Evolutionary conservation across 2,329 filamentous ascomycete species (phyloP).

Genomic region (Dactylonectria macrodidyma): DNA sequence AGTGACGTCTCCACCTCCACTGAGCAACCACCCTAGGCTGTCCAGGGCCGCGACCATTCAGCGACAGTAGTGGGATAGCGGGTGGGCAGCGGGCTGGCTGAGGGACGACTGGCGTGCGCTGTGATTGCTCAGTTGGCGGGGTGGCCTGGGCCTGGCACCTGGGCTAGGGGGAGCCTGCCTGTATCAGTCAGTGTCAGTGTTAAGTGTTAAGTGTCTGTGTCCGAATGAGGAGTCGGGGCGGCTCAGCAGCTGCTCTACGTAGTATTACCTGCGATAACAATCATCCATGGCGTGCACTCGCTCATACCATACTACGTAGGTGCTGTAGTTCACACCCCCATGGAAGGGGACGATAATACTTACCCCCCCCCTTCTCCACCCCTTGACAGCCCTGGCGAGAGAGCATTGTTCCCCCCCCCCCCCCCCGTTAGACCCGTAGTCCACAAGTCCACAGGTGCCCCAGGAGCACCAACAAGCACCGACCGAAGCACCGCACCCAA

Average conservation of each 20-base stretch:
- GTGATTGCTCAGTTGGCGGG: constrained; percentile 39
- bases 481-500: constrained; percentile 36
- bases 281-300: too few relatives aligned
- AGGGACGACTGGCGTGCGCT: constrained; percentile 41
- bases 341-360: too few relatives aligned
- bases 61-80: constrained; percentile 35
- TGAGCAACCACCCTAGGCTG: constrained; percentile 46
- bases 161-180: constrained; percentile 17
- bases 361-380: neutral
- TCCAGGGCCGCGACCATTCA: constrained; percentile 45
- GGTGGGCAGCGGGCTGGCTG: constrained; percentile 41
- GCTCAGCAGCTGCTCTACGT: neutral
- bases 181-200: neutral
- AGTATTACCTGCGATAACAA: neutral
- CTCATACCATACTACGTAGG: too few relatives aligned
- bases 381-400: constrained; percentile 3
- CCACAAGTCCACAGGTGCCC: constrained; percentile 11
- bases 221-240: neutral
- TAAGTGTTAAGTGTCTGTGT: neutral
- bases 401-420: neutral
- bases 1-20: constrained; percentile 47
- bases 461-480: constrained; percentile 27
- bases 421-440: constrained; percentile 9
- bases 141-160: constrained; percentile 21
- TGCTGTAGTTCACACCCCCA: neutral